Evolutionary conservation across 495 filamentous ascomycete species (phyloP).

Genomic region (Penicillium robsamsonii): DNA sequence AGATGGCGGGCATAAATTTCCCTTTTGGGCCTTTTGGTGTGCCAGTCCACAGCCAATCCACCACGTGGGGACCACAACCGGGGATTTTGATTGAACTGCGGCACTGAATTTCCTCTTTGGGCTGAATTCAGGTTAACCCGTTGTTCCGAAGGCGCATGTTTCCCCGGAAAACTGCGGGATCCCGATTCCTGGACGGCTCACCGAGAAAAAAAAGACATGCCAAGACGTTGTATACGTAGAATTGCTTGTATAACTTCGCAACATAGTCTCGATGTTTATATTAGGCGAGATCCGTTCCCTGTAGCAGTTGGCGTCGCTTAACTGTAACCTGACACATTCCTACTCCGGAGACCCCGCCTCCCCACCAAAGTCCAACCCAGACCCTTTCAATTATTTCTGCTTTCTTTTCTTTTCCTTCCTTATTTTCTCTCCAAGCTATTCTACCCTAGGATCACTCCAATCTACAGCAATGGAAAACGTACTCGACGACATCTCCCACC

Average conservation of each 20-base stretch:
- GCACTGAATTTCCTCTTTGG: background rate
- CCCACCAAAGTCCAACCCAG: conserved; percentile 11
- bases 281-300: background rate
- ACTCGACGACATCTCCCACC: conserved; percentile 94
- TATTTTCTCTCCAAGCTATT: conserved; percentile 14
- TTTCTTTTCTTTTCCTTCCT: conserved; percentile 8
- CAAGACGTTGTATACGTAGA: conserved; percentile 6
- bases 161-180: conserved; percentile 23
- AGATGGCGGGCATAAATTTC: background rate
- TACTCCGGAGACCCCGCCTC: conserved; percentile 19
- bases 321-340: conserved; percentile 3
- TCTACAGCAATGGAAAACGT: conserved; percentile 60
- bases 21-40: background rate
- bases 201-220: conserved; percentile 21
- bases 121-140: background rate
- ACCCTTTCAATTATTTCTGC: conserved; percentile 4
- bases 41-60: background rate
- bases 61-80: background rate
- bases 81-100: background rate
- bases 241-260: background rate
- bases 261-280: background rate
- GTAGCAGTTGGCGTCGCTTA: conserved; percentile 1
- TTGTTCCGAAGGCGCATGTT: background rate
- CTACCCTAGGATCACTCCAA: background rate
- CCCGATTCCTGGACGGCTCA: conserved; percentile 30